Base-by-base conservation (phyloP, 2,329 filamentous ascomycete genomes). In the Geosmithia putterillii region DNA sequence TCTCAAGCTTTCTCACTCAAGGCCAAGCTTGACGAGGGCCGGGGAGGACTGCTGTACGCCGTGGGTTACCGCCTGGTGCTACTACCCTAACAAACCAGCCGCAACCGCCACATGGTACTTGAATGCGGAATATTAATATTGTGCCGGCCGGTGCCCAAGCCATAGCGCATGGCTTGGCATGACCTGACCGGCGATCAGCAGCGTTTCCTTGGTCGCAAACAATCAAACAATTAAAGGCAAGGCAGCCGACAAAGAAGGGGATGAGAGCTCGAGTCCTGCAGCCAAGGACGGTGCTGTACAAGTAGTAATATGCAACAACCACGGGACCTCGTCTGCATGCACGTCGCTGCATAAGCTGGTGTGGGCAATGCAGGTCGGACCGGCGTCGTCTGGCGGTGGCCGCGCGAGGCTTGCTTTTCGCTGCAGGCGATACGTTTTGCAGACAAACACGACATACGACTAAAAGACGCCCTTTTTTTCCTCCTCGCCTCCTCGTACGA, bases 251-350 rank as follows among this genome's bases (percentile, higher is more conserved):
- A 34, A 18, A 12, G 18, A 42, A 14, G 28, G 28, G 28, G 15
- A 32, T 32, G 10, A 32, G 10, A 12, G 28, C 15, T 32, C 15
- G 28, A 32, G 10, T 32, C 28, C 10, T 12, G 28, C 10, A 14
- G 10, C 28, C 28, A 32, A 32, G 10, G 28, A 12, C 28, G 15
- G 28, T 22, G 19, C 32, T 40, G 23, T 18, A n/a, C n/a, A n/a
- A n/a, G n/a, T n/a, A n/a, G n/a, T n/a, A n/a, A n/a, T n/a, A 23
- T 37, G 19, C 41, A 36, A 32, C 41, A 15, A 19, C 53, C 55
- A 57, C 55, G 54, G 52, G 55, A 57, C 55, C 53, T 52, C 45
- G 48, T 46, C 52, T 51, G 48, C 50, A 58, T 58, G 55, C 54
- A 57, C 48, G 51, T 48, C 47, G 52, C 51, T 52, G 39, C 39